Conservation (phyloP, 2,329 filamentous ascomycete genomes). For the Fusarium ambrosium region DNA sequence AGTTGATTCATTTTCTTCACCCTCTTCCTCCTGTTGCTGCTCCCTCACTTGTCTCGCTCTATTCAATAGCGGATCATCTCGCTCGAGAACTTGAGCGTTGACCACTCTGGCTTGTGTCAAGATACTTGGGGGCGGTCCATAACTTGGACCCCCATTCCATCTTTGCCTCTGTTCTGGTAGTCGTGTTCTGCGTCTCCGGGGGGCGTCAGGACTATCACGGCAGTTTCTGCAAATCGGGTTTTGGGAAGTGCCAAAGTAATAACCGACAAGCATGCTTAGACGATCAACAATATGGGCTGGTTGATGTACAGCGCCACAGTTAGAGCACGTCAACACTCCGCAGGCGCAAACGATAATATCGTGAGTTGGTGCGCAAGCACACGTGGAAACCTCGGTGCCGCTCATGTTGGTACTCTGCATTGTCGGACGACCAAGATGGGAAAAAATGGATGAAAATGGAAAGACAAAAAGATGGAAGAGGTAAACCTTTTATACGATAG, state of each 20-base stretch:
- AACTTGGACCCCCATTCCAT: background rate
- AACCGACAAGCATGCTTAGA: background rate
- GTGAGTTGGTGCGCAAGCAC: background rate
- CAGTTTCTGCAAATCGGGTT: background rate
- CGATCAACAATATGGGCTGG: background rate
- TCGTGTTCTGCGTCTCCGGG: background rate
- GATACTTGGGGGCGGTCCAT: background rate
- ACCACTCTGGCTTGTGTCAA: background rate
- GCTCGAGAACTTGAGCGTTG: background rate
- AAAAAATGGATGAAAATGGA: background rate
- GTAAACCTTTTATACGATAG: background rate
- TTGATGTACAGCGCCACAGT: background rate
- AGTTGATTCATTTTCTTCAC: too few relatives aligned
- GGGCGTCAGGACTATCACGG: background rate
- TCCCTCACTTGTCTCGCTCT: background rate
- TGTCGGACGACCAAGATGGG: background rate
- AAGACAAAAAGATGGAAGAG: background rate
- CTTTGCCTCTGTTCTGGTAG: background rate
- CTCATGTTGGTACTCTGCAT: background rate
- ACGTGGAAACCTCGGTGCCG: background rate
- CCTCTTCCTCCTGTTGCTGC: background rate
- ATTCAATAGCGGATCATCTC: background rate
- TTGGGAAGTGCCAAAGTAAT: background rate
- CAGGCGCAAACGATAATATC: background rate
- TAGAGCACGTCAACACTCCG: background rate